Evolutionary conservation across 164 flowering plant species (phyloP), one percentile per base, ranked within the genome.

Genomic region (Chloranthus sessilifolius): DNA sequence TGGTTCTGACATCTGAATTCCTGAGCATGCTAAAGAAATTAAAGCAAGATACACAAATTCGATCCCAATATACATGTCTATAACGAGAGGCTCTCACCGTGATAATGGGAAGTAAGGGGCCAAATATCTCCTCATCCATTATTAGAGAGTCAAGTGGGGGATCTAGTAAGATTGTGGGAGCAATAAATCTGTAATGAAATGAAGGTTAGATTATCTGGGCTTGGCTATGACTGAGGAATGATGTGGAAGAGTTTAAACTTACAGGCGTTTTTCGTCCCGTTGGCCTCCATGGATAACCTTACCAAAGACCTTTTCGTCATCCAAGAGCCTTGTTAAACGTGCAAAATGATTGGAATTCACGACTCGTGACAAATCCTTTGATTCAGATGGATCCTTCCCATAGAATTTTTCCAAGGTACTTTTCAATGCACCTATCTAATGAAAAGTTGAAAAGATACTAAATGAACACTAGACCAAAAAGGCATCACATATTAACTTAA

Each of bases 91-190:
- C 49, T 43, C 75, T 52, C 65, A 91, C 98, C 59, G 75, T 74
- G 48, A 91, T 0, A 50, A 91, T 91, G 46, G 98, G 95, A 57
- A 88, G 94, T 47, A 92, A 65, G 4, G 98, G 98, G 35, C 98
- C 98, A 67, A 88, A 88, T 53, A 91, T 85, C 74, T 91, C 96
- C 59, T 88, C 98, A 23, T 44, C 77, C 98, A 91, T 91, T 64
- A 92, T 77, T 67, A 79, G 40, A 50, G 95, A 81, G 49, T 92
- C 82, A 46, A 50, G 71, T 25, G 98, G 95, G 54, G 75, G 90
- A 76, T 88, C 96, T 61, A 88, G 55, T 61, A 92, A 62, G 39
- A 92, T 46, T 37, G 98, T 85, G 17, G 98, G 98, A 69, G 88
- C 74, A 67, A 92, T 85, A 52, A 59, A 74, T 54, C 98, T 88